These are phyloP conservation scores for Suillus spraguei DNA, from an alignment of 768 basidiomycete genomes.

Conservation along the genomic window DNA sequence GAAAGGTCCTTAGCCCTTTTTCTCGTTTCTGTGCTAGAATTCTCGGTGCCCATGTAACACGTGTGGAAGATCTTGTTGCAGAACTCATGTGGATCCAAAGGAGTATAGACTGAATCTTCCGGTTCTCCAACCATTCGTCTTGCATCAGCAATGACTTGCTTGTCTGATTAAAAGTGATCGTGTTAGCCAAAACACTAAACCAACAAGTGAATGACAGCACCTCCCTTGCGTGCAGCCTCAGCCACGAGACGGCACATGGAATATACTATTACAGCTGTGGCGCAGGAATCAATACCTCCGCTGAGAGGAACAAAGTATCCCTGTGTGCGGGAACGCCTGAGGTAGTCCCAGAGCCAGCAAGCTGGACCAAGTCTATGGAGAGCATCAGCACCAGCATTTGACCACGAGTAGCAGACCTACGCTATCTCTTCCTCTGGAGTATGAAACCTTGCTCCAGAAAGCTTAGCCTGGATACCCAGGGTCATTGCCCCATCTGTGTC, in stretches of 20 bases:
- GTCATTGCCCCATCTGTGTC: conserved; percentile 57
- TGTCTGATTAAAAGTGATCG: conserved; percentile 45
- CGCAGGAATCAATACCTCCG: conserved; percentile 97
- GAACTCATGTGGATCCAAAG: conserved; percentile 87
- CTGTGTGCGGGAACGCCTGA: conserved; percentile 88
- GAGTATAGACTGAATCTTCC: conserved; percentile 79
- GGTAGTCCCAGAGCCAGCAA: conserved; percentile 99
- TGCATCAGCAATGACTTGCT: conserved; percentile 89
- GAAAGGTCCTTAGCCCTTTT: conserved; percentile 85
- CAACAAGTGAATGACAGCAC: conserved; percentile 42
- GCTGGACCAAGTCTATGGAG: conserved; percentile 84
- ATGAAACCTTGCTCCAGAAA: conserved; percentile 56
- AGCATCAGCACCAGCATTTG: conserved; percentile 2
- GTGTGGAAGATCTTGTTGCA: conserved; percentile 90
- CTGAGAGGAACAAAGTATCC: conserved; percentile 96
- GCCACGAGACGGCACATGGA: conserved; percentile 95
- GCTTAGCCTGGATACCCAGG: conserved; percentile 50
- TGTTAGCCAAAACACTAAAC: neutral
- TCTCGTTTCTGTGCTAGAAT: conserved; percentile 87
- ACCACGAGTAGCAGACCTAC: conserved; percentile 49
- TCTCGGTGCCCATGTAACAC: conserved; percentile 99
- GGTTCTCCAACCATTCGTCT: conserved; percentile 86
- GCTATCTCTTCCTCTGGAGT: conserved; percentile 96
- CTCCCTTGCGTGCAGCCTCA: conserved; percentile 72
- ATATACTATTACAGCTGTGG: conserved; percentile 92